These are phyloP conservation scores for Aspergillus floridensis DNA, from an alignment of 2,329 filamentous ascomycete species.

Conservation along the genomic window DNA sequence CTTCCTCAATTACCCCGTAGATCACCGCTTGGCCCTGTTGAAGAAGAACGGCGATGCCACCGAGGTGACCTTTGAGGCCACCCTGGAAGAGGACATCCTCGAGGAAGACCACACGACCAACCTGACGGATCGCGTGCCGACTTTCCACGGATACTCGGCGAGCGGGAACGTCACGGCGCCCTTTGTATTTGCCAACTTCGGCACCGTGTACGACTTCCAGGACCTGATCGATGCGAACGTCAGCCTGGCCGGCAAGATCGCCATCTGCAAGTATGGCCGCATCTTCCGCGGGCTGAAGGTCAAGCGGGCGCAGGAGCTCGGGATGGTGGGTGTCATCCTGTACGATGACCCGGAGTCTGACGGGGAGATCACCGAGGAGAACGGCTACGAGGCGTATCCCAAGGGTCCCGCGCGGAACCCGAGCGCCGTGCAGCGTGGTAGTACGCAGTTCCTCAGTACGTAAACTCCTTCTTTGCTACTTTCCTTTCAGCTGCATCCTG, in stretches of 20 bases:
- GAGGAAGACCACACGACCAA: slow-evolving; percentile 78
- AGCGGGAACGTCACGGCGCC: slow-evolving; percentile 85
- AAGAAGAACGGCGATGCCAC: slow-evolving; percentile 41
- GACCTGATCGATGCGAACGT: slow-evolving; percentile 74
- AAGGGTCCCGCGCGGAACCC: slow-evolving; percentile 83
- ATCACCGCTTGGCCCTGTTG: slow-evolving; percentile 67
- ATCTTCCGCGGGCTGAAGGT: slow-evolving; percentile 90
- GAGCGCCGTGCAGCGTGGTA: slow-evolving; percentile 86
- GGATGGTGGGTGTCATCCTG: slow-evolving; percentile 80
- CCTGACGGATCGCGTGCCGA: slow-evolving; percentile 71
- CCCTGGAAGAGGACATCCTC: slow-evolving; percentile 78
- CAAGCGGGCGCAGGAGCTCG: slow-evolving; percentile 85
- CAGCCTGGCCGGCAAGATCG: slow-evolving; percentile 78
- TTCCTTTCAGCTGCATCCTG: not conserved
- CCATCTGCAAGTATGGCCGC: slow-evolving; percentile 77
- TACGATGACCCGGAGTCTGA: slow-evolving; percentile 91
- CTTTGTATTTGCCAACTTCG: slow-evolving; percentile 89
- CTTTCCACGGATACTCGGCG: slow-evolving; percentile 93
- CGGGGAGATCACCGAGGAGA: slow-evolving; percentile 73
- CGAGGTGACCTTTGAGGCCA: slow-evolving; percentile 73
- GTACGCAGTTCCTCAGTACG: slow-evolving; percentile 76
- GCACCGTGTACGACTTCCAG: slow-evolving; percentile 80
- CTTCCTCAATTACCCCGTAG: slow-evolving; percentile 74
- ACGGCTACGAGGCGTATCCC: slow-evolving; percentile 77
- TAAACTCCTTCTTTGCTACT: not conserved